Percentiles rank a stretch among this genome's conserved stretches.
Conservation (phyloP, 2,329 filamentous ascomycete genomes). For the Pseudogymnoascus sp. region DNA sequence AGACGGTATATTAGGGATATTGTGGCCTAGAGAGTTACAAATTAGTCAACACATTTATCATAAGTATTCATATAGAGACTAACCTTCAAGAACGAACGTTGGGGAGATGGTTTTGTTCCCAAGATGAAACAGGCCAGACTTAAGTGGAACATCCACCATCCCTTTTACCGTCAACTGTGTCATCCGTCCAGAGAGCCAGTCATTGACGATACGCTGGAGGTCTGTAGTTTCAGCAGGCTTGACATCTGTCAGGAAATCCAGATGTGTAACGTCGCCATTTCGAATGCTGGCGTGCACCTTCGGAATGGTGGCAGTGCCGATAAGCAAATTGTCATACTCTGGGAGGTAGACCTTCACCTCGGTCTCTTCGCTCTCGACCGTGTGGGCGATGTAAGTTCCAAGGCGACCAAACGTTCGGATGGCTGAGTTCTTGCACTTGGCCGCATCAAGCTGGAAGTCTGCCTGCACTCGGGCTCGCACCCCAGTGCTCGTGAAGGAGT, state of each 20-base stretch:
- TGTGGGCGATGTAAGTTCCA: slow-evolving; percentile 70
- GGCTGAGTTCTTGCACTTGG: slow-evolving; percentile 61
- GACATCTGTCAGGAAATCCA: slow-evolving; percentile 75
- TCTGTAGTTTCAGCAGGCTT: slow-evolving; percentile 68
- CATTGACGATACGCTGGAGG: slow-evolving; percentile 72
- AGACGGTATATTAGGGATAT: slow-evolving; percentile 70
- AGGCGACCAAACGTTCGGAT: slow-evolving; percentile 70
- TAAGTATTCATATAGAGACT: slow-evolving; percentile 47
- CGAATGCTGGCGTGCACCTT: slow-evolving; percentile 67
- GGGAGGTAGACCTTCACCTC: slow-evolving; percentile 72
- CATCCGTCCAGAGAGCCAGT: slow-evolving; percentile 78
- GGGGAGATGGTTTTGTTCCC: slow-evolving; percentile 71
- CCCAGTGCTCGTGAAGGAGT: slow-evolving; percentile 73
- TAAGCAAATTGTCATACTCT: slow-evolving; percentile 67
- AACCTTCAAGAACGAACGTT: slow-evolving; percentile 75
- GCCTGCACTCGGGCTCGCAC: slow-evolving; percentile 75
- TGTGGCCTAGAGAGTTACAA: slow-evolving; percentile 40
- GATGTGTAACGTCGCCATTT: slow-evolving; percentile 66
- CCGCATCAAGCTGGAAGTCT: slow-evolving; percentile 72
- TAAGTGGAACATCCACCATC: slow-evolving; percentile 64
- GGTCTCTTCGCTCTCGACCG: slow-evolving; percentile 67
- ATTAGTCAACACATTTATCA: background rate
- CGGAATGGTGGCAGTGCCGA: slow-evolving; percentile 73
- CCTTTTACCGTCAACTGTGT: slow-evolving; percentile 64
- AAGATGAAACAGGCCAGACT: slow-evolving; percentile 70